These are phyloP conservation scores for Alternaria arborescens DNA, from an alignment of 2,329 filamentous ascomycete species.

Conservation along the genomic window DNA sequence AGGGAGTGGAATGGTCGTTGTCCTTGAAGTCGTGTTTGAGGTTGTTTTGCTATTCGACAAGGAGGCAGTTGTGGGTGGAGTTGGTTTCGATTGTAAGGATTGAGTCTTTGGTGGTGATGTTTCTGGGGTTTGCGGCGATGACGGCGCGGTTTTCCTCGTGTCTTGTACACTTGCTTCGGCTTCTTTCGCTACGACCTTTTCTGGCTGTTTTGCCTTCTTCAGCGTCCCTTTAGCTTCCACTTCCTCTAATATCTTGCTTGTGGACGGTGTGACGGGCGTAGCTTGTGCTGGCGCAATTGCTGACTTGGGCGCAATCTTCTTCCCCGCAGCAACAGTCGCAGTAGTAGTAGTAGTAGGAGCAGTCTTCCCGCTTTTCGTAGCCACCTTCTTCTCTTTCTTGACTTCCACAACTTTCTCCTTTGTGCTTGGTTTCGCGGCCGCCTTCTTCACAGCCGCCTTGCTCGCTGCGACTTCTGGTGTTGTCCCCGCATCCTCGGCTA, in stretches of 20 bases:
- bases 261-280: constrained; percentile 39
- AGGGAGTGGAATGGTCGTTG: constrained; percentile 40
- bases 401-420: constrained; percentile 24
- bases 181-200: not conserved
- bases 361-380: constrained; percentile 22
- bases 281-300: constrained; percentile 9
- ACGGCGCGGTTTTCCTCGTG: not conserved
- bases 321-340: constrained; percentile 8
- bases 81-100: constrained; percentile 13
- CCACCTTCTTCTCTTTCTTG: constrained; percentile 24
- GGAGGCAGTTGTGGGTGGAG: not conserved
- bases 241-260: constrained; percentile 44
- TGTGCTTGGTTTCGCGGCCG: constrained; percentile 31
- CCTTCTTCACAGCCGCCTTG: constrained; percentile 31
- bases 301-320: constrained; percentile 21
- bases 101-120: constrained; percentile 14
- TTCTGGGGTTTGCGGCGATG: not conserved
- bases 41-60: not conserved
- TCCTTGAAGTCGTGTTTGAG: constrained; percentile 2
- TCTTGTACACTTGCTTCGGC: not conserved
- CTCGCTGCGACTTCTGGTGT: constrained; percentile 20
- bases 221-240: constrained; percentile 38
- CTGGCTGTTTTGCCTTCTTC: constrained; percentile 10
- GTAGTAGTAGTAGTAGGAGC: not conserved
- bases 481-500: constrained; percentile 26